Conservation (phyloP, 768 basidiomycete genomes). For the Paxillus involutus region DNA sequence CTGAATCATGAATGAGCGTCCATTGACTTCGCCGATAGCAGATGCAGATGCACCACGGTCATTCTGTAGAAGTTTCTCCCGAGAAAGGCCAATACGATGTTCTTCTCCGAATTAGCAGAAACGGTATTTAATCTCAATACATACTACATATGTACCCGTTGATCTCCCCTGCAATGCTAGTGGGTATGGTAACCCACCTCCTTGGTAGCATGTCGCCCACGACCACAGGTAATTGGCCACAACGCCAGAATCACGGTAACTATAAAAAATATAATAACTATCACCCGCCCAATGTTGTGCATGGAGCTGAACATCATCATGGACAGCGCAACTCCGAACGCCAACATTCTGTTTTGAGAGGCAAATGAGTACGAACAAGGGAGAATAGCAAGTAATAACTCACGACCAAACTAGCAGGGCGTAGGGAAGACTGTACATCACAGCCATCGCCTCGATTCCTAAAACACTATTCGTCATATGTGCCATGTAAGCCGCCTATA, state of each 20-base stretch:
- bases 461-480: constrained; percentile 6
- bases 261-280: neutral
- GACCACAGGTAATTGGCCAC: neutral
- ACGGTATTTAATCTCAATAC: too few species aligned
- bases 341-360: constrained; percentile 17
- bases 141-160: too few species aligned
- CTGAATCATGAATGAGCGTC: too few species aligned
- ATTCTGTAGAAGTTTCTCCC: too few species aligned
- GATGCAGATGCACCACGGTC: too few species aligned
- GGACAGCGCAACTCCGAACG: constrained; percentile 24
- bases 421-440: constrained; percentile 32
- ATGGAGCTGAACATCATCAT: constrained; percentile 22
- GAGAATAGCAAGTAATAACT: constrained; percentile 2
- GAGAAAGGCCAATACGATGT: too few species aligned
- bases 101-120: too few species aligned
- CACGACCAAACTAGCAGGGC: constrained; percentile 31
- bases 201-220: neutral
- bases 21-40: too few species aligned
- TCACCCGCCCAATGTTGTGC: constrained; percentile 5
- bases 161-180: neutral
- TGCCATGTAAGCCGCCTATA: constrained; percentile 26
- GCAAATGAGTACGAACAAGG: neutral
- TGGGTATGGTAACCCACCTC: neutral
- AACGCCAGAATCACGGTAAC: neutral
- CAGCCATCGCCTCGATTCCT: constrained; percentile 28